Conservation (phyloP, 2,329 filamentous ascomycete species). For the Pyrenophora teres region DNA sequence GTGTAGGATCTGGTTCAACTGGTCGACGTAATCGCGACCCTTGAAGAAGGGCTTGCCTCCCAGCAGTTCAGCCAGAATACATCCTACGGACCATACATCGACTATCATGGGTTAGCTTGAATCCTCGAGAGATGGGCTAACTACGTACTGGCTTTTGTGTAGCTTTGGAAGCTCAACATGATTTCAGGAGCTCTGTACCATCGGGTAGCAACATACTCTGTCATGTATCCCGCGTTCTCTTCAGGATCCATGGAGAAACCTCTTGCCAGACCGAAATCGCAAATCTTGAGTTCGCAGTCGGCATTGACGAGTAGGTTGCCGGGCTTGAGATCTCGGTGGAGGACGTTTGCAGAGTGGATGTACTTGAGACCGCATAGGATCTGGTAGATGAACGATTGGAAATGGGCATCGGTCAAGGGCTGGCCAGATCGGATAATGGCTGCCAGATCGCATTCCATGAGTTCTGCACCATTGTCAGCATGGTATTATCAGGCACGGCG, state of each 20-base stretch:
- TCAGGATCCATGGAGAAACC: constrained; percentile 97
- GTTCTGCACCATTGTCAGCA: constrained; percentile 62
- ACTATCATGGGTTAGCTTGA: constrained; percentile 60
- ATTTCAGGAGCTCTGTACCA: constrained; percentile 99
- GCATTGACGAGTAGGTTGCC: constrained; percentile 97
- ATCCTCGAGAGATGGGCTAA: not conserved
- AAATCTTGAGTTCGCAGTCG: constrained; percentile 99
- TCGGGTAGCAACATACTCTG: constrained; percentile 96
- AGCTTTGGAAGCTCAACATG: constrained; percentile 99
- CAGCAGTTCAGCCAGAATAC: constrained; percentile 93
- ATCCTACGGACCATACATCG: constrained; percentile 98
- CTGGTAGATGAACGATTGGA: constrained; percentile 99
- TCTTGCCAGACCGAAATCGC: constrained; percentile 94
- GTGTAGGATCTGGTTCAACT: constrained; percentile 98
- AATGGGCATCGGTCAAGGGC: constrained; percentile 95
- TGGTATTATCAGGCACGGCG: not conserved
- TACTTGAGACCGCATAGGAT: constrained; percentile 99
- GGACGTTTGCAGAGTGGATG: constrained; percentile 96
- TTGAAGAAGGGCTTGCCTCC: constrained; percentile 99
- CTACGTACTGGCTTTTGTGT: constrained; percentile 86
- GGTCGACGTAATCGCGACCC: constrained; percentile 97
- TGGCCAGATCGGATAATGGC: constrained; percentile 98
- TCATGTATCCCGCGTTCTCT: constrained; percentile 99
- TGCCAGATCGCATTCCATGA: constrained; percentile 98
- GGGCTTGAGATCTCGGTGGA: constrained; percentile 96